These are phyloP conservation scores for Spergularia azorica DNA, from an alignment of 179 eudicot species.

Conservation along the genomic window DNA sequence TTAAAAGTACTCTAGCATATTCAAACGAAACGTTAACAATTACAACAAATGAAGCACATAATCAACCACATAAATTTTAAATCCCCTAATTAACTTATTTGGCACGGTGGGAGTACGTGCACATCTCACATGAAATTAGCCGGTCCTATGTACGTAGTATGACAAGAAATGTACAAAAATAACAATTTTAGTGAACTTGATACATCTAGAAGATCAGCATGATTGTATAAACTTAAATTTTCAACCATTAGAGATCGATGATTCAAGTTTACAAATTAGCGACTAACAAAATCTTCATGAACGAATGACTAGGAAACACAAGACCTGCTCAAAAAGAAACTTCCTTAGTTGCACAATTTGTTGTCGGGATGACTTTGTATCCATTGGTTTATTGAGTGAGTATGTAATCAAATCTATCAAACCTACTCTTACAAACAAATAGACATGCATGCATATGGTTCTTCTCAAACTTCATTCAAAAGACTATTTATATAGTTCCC, in stretches of 20 bases:
- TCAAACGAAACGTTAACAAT: too few relatives aligned
- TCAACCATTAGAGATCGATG: too few relatives aligned
- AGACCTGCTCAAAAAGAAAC: slow-evolving; percentile 44
- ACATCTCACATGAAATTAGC: too few relatives aligned
- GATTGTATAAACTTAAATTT: not conserved
- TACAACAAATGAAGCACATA: too few relatives aligned
- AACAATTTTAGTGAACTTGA: not conserved
- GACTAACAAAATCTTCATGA: not conserved
- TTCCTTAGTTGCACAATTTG: slow-evolving; percentile 28
- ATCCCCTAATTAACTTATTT: too few relatives aligned
- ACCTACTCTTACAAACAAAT: too few relatives aligned
- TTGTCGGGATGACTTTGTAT: slow-evolving; percentile 22
- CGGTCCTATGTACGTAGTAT: not conserved
- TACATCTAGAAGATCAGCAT: not conserved
- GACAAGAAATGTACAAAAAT: not conserved
- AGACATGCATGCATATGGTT: not conserved
- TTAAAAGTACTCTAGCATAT: too few relatives aligned
- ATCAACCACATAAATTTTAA: too few relatives aligned
- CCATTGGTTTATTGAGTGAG: slow-evolving; percentile 25
- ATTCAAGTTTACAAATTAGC: not conserved
- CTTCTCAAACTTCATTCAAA: not conserved
- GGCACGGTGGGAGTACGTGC: too few relatives aligned
- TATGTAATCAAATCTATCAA: slow-evolving; percentile 7
- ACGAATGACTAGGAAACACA: slow-evolving; percentile 11
- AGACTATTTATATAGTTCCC: slow-evolving; percentile 32